Evolutionary conservation across 73 alveolate genomes (phyloP), one percentile per base, ranked within the genome.

Genomic region (Breviolum minutum): DNA sequence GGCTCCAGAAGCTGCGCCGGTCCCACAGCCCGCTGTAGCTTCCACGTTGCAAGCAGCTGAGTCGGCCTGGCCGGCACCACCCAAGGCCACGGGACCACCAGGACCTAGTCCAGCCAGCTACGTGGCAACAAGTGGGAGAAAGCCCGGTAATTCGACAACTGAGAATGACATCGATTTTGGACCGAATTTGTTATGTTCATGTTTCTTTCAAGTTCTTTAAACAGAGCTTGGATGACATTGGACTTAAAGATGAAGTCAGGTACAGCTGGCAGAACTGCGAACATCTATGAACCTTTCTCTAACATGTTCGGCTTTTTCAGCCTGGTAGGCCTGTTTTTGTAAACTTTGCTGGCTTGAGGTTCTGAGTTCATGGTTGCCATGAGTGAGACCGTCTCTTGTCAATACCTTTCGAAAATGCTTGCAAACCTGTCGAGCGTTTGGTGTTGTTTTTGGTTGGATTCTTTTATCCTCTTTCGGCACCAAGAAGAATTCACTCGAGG

Each of bases 281-380:
- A 40, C 54, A 40, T 40, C 54, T 40, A 40, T 40, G 54, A 40
- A 40, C 54, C 54, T 40, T 40, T 40, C 54, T 40, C 54, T 40
- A 40, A 40, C 54, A 40, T 40, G 54, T 40, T 40, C 54, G 3
- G 54, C 54, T 40, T 40, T 40, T 40, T 40, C 54, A 40, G 54
- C 54, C 54, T 40, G 54, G 54, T 40, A 40, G 54, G 54, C 54
- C 54, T 40, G 54, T 40, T 40, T 40, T 40, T 40, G 5, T 40
- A 40, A 40, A 40, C 54, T 40, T 40, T 40, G 69, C 90, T 13
- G 24, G 70, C 40, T 77, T 61, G 27, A 91, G 97, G 97, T 69
- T 71, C 97, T 14, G 97, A 91, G 97, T 91, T 91, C 89, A 91
- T 91, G 97, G 88, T 91, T 10, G 97, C 97, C 32, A 79, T 91